Conservation (phyloP, 1,284 basidiomycete species). For the Ganoderma lingzhi region DNA sequence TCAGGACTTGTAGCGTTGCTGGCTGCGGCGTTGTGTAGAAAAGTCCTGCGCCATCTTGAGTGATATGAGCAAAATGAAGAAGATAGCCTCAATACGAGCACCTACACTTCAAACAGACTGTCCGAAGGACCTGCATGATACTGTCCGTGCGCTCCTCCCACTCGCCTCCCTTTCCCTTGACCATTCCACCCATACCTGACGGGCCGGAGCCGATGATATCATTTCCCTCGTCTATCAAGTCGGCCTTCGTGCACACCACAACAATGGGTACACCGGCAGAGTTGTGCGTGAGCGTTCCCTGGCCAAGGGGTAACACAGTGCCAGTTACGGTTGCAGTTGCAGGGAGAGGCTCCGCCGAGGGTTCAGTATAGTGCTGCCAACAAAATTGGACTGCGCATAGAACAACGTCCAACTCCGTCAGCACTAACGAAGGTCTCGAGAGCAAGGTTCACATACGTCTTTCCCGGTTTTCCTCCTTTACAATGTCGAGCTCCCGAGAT, state of each 20-base stretch:
- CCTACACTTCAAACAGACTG: conserved; percentile 92
- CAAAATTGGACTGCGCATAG: conserved; percentile 80
- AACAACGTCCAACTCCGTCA: conserved; percentile 26
- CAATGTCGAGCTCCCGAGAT: conserved; percentile 72
- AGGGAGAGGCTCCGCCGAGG: conserved; percentile 68
- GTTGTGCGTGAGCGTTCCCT: conserved; percentile 85
- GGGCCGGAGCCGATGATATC: conserved; percentile 76
- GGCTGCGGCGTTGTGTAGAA: conserved; percentile 93
- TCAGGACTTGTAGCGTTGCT: conserved; percentile 78
- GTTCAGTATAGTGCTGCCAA: conserved; percentile 91
- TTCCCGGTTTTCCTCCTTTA: conserved; percentile 83
- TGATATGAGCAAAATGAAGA: not conserved
- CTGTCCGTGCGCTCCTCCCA: conserved; percentile 98
- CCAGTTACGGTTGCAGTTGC: conserved; percentile 61
- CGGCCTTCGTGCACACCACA: conserved; percentile 92
- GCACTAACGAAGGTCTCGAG: conserved; percentile 2
- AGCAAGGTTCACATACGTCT: conserved; percentile 65
- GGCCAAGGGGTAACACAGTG: conserved; percentile 80
- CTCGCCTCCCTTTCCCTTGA: conserved; percentile 85
- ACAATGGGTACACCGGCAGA: conserved; percentile 86
- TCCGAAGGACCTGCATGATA: conserved; percentile 93
- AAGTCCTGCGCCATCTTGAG: conserved; percentile 86
- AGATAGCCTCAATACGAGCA: conserved; percentile 25
- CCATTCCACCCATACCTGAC: conserved; percentile 82
- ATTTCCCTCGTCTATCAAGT: conserved; percentile 82